phyloP scores from a whole-genome alignment of 352 stramenopile genomes.

The Pythium brassicae region DNA sequence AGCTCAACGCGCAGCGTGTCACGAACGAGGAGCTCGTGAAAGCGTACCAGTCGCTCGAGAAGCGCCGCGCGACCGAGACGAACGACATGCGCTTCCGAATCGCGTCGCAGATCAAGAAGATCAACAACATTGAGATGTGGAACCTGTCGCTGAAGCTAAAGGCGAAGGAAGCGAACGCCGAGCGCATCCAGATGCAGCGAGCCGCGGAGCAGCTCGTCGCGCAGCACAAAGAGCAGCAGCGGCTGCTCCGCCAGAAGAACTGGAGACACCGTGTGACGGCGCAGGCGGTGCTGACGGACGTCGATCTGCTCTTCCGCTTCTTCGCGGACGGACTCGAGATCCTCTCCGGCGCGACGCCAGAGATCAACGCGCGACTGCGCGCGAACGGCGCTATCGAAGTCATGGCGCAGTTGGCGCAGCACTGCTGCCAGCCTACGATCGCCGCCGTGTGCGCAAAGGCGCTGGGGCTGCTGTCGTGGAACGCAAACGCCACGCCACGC shows the following conservation, averaged over 20 bases:
- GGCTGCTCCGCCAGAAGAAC: constrained; percentile 51
- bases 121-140: constrained; percentile 81
- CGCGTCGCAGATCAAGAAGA: constrained; percentile 53
- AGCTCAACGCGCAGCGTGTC: constrained; percentile 60
- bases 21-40: constrained; percentile 67
- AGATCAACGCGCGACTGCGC: constrained; percentile 48
- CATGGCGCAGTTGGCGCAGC: constrained; percentile 34
- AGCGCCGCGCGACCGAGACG: constrained; percentile 61
- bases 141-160: constrained; percentile 72
- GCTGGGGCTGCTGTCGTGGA: constrained; percentile 61
- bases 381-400: constrained; percentile 65
- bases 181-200: constrained; percentile 45
- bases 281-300: constrained; percentile 61
- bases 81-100: constrained; percentile 82
- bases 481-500: constrained; percentile 51
- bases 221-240: constrained; percentile 67
- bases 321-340: constrained; percentile 58
- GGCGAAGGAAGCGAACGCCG: constrained; percentile 46
- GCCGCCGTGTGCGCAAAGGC: constrained; percentile 44
- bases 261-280: constrained; percentile 69
- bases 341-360: constrained; percentile 37
- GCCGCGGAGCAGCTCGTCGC: constrained; percentile 32
- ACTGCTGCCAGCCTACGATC: constrained; percentile 31
- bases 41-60: constrained; percentile 59
- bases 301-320: constrained; percentile 61